A percentile compares a stretch with the other conserved stretches of the same genome.
Conservation (phyloP, 805 yeast species). For the Kodamaea leandrae region DNA sequence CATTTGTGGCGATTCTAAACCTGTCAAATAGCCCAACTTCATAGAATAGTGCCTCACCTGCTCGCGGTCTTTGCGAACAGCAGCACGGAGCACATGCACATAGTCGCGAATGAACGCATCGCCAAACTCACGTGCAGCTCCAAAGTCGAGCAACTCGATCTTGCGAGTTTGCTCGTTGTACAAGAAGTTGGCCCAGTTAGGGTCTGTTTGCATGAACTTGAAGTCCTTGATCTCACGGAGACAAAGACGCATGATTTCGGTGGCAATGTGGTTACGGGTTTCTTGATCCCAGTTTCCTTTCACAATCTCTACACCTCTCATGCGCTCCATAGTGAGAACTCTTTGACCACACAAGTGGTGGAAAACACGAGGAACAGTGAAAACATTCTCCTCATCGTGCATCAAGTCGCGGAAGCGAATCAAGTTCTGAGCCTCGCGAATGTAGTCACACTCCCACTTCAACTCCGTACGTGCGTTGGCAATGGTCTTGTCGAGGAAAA, state of each 20-base stretch:
- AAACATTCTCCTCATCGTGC: constrained; percentile 43
- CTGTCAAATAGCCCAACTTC: constrained; percentile 85
- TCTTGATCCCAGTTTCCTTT: constrained; percentile 74
- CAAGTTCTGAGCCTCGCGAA: constrained; percentile 80
- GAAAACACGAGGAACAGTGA: constrained; percentile 78
- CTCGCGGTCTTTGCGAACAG: constrained; percentile 64
- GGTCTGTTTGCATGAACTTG: constrained; percentile 96
- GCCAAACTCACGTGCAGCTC: constrained; percentile 83
- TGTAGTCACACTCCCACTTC: constrained; percentile 97
- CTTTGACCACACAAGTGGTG: constrained; percentile 75
- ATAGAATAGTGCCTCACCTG: constrained; percentile 63
- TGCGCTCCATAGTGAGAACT: constrained; percentile 84
- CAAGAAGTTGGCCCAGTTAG: constrained; percentile 97
- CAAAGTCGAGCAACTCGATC: constrained; percentile 89
- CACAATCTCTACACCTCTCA: constrained; percentile 80
- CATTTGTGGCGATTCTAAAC: constrained; percentile 85
- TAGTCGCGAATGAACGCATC: constrained; percentile 68
- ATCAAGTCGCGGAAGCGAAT: constrained; percentile 61
- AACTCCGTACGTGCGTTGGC: constrained; percentile 91
- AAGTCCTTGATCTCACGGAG: constrained; percentile 79
- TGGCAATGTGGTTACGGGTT: constrained; percentile 76
- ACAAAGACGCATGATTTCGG: constrained; percentile 82
- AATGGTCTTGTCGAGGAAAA: constrained; percentile 86
- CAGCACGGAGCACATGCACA: constrained; percentile 67
- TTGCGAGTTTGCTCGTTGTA: constrained; percentile 69